Percentiles rank a stretch among this genome's conserved stretches.
These are phyloP conservation scores for Pharus latifolius DNA, from an alignment of 176 grass and related monocot genomes.

Conservation along the genomic window DNA sequence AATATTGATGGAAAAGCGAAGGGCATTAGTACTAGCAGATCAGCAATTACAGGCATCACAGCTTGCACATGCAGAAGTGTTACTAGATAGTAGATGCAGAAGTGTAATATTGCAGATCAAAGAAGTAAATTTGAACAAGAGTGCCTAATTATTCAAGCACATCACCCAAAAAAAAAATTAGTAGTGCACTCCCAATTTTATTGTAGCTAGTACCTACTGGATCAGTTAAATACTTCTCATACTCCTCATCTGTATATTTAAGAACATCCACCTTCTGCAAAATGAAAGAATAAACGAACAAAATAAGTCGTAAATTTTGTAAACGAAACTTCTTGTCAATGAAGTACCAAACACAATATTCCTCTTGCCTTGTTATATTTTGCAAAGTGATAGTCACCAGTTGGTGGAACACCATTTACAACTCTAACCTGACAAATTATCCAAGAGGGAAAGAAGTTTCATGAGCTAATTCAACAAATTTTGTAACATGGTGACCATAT, in stretches of 20 bases:
- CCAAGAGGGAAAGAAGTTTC: background rate
- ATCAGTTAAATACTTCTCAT: constrained; percentile 93
- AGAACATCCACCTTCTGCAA: constrained; percentile 83
- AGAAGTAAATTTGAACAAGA: no score
- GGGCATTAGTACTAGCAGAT: background rate
- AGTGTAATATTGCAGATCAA: no score
- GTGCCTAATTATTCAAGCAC: background rate
- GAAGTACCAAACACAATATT: background rate
- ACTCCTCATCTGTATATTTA: constrained; percentile 87
- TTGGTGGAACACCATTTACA: constrained; percentile 73
- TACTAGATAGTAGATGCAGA: no score
- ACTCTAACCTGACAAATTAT: constrained; percentile 63
- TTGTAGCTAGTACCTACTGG: constrained; percentile 68
- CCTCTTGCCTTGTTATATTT: constrained; percentile 82
- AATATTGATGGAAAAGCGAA: background rate
- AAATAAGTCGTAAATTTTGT: background rate
- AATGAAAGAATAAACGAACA: constrained; percentile 14
- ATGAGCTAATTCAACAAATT: background rate
- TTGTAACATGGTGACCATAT: constrained; percentile 4
- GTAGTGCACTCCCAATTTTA: background rate
- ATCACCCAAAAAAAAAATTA: background rate
- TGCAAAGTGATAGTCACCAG: constrained; percentile 88
- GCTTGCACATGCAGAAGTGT: no score
- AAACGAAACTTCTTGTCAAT: background rate
- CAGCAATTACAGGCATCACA: no score